Conservation (phyloP, 192 early-diverging fungal species). For the Piromyces sp. region DNA sequence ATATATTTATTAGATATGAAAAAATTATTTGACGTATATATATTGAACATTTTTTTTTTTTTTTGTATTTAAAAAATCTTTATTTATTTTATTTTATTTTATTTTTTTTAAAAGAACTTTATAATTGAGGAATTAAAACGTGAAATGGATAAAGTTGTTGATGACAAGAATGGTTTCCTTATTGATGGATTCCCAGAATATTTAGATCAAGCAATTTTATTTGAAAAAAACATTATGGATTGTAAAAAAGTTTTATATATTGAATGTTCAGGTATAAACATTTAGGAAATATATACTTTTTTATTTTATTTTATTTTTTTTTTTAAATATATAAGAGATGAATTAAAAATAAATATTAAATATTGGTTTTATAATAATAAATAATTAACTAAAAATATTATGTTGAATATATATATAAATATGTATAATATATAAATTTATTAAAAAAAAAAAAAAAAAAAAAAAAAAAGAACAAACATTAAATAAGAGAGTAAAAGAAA, state of each 20-base stretch:
- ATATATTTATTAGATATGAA: no score
- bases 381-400: no score
- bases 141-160: slow-evolving; percentile 4
- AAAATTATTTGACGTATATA: no score
- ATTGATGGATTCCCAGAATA: slow-evolving; percentile 29
- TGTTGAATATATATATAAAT: no score
- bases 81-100: no score
- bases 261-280: neutral
- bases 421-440: neutral
- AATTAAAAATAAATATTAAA: no score
- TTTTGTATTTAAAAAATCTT: no score
- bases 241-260: neutral
- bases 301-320: no score
- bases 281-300: no score
- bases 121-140: slow-evolving; percentile 7
- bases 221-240: slow-evolving; percentile 11
- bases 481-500: neutral
- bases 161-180: neutral
- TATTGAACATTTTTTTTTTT: neutral
- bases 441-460: no score
- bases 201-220: slow-evolving; percentile 27
- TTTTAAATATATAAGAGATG: neutral
- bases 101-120: slow-evolving; percentile 5
- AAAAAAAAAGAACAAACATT: neutral
- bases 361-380: no score